Conservation (phyloP, 2,329 filamentous ascomycete genomes). For the Neofusicoccum sp. region DNA sequence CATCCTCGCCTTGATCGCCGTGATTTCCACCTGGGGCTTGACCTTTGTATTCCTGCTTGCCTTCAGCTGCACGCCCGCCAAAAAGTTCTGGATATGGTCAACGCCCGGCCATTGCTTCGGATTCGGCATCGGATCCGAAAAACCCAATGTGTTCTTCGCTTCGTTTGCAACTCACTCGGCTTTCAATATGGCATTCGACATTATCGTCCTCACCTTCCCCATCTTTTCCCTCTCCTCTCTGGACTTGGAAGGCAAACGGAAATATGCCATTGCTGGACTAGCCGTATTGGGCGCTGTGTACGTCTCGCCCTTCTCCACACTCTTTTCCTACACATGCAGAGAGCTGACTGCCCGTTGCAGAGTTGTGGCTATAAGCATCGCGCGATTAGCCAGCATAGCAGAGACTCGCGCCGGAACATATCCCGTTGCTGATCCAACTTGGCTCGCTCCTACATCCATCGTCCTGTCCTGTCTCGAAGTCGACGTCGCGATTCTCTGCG, state of each 20-base stretch:
- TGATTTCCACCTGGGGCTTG: slow-evolving; percentile 31
- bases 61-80: slow-evolving; percentile 31
- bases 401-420: slow-evolving; percentile 32
- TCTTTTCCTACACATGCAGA: background rate
- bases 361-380: slow-evolving; percentile 29
- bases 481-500: slow-evolving; percentile 38
- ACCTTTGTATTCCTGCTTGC: slow-evolving; percentile 31
- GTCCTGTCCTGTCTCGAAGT: slow-evolving; percentile 38
- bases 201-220: slow-evolving; percentile 31
- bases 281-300: slow-evolving; percentile 32
- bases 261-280: slow-evolving; percentile 24
- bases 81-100: slow-evolving; percentile 30
- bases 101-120: slow-evolving; percentile 31
- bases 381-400: slow-evolving; percentile 30
- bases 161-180: slow-evolving; percentile 31
- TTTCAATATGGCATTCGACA: slow-evolving; percentile 34
- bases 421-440: slow-evolving; percentile 33
- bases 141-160: slow-evolving; percentile 28
- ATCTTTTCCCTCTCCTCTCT: slow-evolving; percentile 33
- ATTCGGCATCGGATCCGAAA: slow-evolving; percentile 32
- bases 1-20: slow-evolving; percentile 25
- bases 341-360: slow-evolving; percentile 20
- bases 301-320: slow-evolving; percentile 19
- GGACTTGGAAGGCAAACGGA: slow-evolving; percentile 31
- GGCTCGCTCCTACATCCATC: slow-evolving; percentile 27